Evolutionary conservation across 768 basidiomycete species (phyloP).

Genomic region (Lactifluus pinguis): DNA sequence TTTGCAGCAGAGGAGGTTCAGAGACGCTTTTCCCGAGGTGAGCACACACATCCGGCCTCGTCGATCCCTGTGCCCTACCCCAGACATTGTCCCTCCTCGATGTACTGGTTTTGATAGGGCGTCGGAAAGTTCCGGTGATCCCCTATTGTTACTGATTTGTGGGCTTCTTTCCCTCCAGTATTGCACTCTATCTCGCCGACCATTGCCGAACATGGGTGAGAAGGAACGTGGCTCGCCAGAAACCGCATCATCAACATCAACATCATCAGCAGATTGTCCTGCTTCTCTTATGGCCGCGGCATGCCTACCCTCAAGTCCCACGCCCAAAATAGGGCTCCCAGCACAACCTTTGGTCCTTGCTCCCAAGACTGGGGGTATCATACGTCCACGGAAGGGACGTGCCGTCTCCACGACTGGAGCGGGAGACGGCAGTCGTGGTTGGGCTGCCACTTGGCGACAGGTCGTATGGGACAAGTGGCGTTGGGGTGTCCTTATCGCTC

Average conservation of each 20-base stretch:
- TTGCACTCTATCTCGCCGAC: constrained; percentile 51
- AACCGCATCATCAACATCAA: constrained; percentile 16
- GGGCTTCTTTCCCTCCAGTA: constrained; percentile 41
- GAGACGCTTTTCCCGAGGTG: constrained; percentile 84
- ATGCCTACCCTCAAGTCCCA: constrained; percentile 20
- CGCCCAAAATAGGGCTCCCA: constrained; percentile 15
- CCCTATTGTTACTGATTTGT: constrained; percentile 8
- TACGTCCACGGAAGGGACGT: constrained; percentile 17
- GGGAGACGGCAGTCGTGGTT: constrained; percentile 32
- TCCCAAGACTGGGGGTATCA: constrained; percentile 7
- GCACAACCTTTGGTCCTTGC: neutral
- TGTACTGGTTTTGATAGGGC: neutral
- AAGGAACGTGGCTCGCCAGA: constrained; percentile 52
- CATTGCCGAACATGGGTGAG: constrained; percentile 92
- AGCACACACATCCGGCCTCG: constrained; percentile 24
- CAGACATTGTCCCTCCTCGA: neutral
- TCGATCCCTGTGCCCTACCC: neutral
- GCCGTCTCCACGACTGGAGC: constrained; percentile 18
- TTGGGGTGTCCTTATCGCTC: constrained; percentile 67
- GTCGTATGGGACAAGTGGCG: constrained; percentile 80
- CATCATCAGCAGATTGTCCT: constrained; percentile 13
- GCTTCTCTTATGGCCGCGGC: constrained; percentile 13
- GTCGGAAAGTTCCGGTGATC: neutral
- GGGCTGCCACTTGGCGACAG: constrained; percentile 54
- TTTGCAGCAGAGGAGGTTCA: constrained; percentile 66